These are phyloP conservation scores for Talaromyces atroroseus DNA, from an alignment of 2,329 filamentous ascomycete species.

Conservation along the genomic window DNA sequence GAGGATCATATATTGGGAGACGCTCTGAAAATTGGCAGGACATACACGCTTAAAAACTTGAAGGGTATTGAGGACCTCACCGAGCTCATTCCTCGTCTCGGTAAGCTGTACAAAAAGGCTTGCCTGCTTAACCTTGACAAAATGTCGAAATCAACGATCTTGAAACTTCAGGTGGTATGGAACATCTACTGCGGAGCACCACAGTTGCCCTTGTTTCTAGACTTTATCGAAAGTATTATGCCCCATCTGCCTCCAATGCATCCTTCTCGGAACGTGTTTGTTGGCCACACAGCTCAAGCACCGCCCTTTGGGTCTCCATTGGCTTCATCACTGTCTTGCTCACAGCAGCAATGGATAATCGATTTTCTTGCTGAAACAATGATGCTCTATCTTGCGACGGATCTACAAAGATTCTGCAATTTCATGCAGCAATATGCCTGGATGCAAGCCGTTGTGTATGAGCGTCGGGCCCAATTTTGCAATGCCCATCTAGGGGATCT, in stretches of 20 bases:
- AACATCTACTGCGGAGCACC: neutral
- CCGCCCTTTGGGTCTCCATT: neutral
- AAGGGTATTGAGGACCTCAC: neutral
- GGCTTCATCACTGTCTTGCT: neutral
- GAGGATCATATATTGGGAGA: neutral
- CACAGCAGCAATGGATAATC: neutral
- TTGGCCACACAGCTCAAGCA: neutral
- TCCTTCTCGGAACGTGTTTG: neutral
- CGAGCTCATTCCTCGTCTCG: neutral
- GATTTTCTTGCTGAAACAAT: slow-evolving; percentile 1
- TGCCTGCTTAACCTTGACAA: neutral
- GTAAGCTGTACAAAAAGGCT: neutral
- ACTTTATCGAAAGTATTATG: slow-evolving; percentile 4
- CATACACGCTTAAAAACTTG: neutral
- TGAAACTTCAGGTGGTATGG: slow-evolving; percentile 9
- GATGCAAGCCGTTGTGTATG: neutral
- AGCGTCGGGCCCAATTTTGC: neutral
- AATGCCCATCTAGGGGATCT: neutral
- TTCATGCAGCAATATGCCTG: slow-evolving; percentile 3
- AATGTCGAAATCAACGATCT: neutral
- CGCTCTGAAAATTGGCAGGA: neutral
- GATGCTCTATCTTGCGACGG: neutral
- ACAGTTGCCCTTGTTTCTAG: neutral
- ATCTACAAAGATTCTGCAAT: neutral
- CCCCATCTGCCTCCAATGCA: neutral